These are phyloP conservation scores for Diplodia seriata DNA, from an alignment of 2,329 filamentous ascomycete genomes.

Conservation along the genomic window DNA sequence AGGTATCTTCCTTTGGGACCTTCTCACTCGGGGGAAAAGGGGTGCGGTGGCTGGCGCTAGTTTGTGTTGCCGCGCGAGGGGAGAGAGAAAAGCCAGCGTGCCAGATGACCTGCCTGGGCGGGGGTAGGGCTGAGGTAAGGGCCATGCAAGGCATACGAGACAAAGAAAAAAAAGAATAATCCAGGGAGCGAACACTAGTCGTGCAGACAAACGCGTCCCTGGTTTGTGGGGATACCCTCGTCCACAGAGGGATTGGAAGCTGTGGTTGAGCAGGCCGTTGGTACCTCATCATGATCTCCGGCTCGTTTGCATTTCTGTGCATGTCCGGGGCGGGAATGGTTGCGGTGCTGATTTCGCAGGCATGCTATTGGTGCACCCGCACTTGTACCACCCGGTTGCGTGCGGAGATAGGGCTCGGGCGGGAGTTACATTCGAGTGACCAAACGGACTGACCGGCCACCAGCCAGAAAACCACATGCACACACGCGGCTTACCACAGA, in stretches of 20 bases:
- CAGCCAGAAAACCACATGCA: background rate
- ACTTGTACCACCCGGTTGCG: slow-evolving; percentile 15
- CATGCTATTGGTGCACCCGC: slow-evolving; percentile 25
- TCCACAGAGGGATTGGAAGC: background rate
- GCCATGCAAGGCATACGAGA: slow-evolving; percentile 27
- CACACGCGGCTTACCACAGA: slow-evolving; percentile 24
- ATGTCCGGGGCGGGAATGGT: slow-evolving; percentile 1
- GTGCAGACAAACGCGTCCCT: background rate
- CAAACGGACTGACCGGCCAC: slow-evolving; percentile 7
- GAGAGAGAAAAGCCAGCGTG: slow-evolving; percentile 5
- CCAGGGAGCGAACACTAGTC: slow-evolving; percentile 7
- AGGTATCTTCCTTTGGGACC: background rate
- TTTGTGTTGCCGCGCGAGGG: slow-evolving; percentile 1
- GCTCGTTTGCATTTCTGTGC: slow-evolving; percentile 5
- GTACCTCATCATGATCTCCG: background rate
- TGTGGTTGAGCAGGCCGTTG: background rate
- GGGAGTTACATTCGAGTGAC: slow-evolving; percentile 22
- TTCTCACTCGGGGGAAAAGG: background rate
- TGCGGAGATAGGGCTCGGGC: slow-evolving; percentile 13
- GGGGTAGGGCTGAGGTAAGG: slow-evolving; percentile 29
- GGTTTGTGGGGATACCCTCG: slow-evolving; percentile 12
- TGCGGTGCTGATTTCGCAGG: slow-evolving; percentile 10
- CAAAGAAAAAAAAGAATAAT: slow-evolving; percentile 9
- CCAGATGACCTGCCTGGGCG: slow-evolving; percentile 21
- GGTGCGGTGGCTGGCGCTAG: background rate